Evolutionary conservation across 2,329 filamentous ascomycete species (phyloP).

Genomic region (Penicillium sp.): DNA sequence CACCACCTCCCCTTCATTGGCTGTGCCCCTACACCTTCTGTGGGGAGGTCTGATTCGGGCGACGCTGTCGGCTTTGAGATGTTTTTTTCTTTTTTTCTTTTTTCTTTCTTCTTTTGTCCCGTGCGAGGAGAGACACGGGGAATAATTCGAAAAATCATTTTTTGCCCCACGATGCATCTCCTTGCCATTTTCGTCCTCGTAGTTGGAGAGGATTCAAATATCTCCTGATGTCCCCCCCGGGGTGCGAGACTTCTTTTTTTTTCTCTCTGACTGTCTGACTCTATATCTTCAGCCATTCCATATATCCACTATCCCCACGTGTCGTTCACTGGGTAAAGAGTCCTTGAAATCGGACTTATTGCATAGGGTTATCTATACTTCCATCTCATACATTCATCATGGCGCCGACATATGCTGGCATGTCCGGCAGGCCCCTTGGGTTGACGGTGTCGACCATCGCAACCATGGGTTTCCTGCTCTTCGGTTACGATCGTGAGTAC

Average conservation of each 20-base stretch:
- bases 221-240: conserved; percentile 22
- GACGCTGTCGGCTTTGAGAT: conserved; percentile 5
- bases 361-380: not conserved
- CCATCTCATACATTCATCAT: conserved; percentile 35
- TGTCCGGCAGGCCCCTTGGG: conserved; percentile 59
- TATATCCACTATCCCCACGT: conserved; percentile 1
- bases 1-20: conserved; percentile 22
- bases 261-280: conserved; percentile 14
- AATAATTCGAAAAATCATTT: conserved; percentile 2
- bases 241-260: conserved; percentile 13
- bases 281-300: conserved; percentile 7
- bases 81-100: conserved; percentile 1
- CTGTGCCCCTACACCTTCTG: conserved; percentile 5
- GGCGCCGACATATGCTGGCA: conserved; percentile 59
- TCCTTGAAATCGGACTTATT: not conserved
- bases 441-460: conserved; percentile 63
- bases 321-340: not conserved
- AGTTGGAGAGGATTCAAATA: conserved; percentile 29
- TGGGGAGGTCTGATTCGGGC: conserved; percentile 15
- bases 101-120: not conserved
- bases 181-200: conserved; percentile 19
- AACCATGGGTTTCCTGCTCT: conserved; percentile 64
- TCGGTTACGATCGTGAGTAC: conserved; percentile 56
- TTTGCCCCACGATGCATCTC: conserved; percentile 24
- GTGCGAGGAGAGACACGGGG: conserved; percentile 9